These are phyloP conservation scores for Sporisorium scitamineum DNA, from an alignment of 1,284 basidiomycete species.

Conservation along the genomic window DNA sequence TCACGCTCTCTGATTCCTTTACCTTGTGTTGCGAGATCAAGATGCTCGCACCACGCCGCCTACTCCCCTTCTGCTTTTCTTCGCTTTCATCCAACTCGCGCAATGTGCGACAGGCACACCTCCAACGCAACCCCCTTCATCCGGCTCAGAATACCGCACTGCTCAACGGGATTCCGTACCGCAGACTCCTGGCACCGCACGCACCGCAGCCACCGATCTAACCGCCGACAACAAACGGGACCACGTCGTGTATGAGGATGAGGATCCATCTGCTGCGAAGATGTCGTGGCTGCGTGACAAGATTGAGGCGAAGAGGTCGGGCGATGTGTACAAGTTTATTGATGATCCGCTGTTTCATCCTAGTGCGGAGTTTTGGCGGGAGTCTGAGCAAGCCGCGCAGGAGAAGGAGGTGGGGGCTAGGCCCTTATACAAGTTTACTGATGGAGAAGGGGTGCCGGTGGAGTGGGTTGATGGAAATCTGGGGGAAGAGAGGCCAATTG, in stretches of 20 bases:
- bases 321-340: not conserved
- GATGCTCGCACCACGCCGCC: too few species aligned
- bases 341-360: conserved; percentile 6
- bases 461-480: not conserved
- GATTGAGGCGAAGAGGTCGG: not conserved
- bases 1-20: not conserved
- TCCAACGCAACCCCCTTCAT: not conserved
- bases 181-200: too few species aligned
- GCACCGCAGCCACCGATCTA: too few species aligned
- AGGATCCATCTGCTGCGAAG: conserved; percentile 8
- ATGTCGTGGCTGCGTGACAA: conserved; percentile 8
- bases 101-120: not conserved
- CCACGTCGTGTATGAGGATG: conserved; percentile 17
- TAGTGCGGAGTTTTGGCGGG: not conserved
- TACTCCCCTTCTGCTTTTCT: not conserved
- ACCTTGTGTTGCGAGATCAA: too few species aligned
- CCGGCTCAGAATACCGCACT: not conserved
- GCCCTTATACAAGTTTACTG: too few species aligned
- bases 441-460: not conserved
- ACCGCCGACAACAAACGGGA: not conserved
- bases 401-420: not conserved
- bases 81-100: not conserved
- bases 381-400: not conserved
- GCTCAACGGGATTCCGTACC: too few species aligned
- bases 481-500: too few species aligned